phyloP scores from a whole-genome alignment of 768 basidiomycete genomes.

The Clathrus columnatus region DNA sequence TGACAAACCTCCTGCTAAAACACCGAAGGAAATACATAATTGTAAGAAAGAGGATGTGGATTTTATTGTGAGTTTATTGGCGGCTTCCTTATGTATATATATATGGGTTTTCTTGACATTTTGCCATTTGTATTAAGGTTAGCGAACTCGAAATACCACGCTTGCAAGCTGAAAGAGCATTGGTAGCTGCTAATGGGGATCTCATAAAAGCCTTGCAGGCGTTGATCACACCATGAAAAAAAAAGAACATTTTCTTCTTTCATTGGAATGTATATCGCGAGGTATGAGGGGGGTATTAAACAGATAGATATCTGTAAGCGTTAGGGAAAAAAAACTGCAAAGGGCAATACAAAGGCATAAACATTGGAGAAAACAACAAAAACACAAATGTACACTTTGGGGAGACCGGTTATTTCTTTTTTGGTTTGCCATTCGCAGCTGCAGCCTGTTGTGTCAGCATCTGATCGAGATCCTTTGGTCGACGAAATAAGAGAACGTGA shows the following conservation, averaged over 20 bases:
- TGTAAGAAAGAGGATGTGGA: constrained; percentile 58
- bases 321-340: not conserved
- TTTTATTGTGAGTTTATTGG: constrained; percentile 41
- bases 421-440: not conserved
- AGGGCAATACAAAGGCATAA: too few species aligned
- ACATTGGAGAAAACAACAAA: not conserved
- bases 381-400: not conserved
- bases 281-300: not conserved
- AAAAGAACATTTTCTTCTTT: not conserved
- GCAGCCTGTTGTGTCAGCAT: constrained; percentile 13
- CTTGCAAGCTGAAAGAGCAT: constrained; percentile 47
- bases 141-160: constrained; percentile 57
- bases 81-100: not conserved
- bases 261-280: not conserved
- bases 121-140: constrained; percentile 38
- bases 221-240: not conserved
- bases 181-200: constrained; percentile 46
- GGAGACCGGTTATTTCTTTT: not conserved
- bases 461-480: constrained; percentile 55
- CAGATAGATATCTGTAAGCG: too few species aligned
- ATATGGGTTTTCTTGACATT: constrained; percentile 28
- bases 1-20: constrained; percentile 45
- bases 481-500: constrained; percentile 89
- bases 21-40: constrained; percentile 33
- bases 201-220: constrained; percentile 37